Evolutionary conservation across 345 rosid species (phyloP).

Genomic region (Erodium maritimum): DNA sequence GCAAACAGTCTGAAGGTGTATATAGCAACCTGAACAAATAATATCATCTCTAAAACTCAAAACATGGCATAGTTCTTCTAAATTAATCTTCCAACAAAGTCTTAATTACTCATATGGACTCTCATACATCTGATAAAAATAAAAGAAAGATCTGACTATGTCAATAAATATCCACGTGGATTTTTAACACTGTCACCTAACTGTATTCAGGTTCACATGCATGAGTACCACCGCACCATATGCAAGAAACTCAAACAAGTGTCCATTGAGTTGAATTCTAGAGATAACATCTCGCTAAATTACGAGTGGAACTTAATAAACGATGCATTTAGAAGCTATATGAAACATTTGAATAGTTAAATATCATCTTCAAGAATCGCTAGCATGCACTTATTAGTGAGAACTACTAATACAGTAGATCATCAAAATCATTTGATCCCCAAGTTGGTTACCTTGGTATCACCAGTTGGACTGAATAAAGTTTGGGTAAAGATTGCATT

Average conservation of each 20-base stretch:
- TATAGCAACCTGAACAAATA: neutral
- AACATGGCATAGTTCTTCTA: neutral
- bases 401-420: neutral
- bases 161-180: neutral
- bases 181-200: neutral
- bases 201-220: neutral
- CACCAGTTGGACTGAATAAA: neutral
- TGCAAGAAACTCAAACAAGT: neutral
- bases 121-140: neutral
- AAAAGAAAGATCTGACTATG: neutral
- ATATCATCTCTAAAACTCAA: constrained; percentile 7
- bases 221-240: neutral
- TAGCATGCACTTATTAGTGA: neutral
- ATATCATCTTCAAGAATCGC: neutral
- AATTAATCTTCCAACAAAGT: neutral
- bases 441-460: neutral
- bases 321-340: neutral
- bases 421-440: neutral
- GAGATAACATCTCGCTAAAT: no score
- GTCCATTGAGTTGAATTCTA: neutral
- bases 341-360: neutral
- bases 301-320: neutral
- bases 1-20: constrained; percentile 7
- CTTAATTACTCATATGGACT: neutral
- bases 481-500: no score